These are phyloP conservation scores for Lentinus tigrinus DNA, from an alignment of 768 basidiomycete species.

Conservation along the genomic window DNA sequence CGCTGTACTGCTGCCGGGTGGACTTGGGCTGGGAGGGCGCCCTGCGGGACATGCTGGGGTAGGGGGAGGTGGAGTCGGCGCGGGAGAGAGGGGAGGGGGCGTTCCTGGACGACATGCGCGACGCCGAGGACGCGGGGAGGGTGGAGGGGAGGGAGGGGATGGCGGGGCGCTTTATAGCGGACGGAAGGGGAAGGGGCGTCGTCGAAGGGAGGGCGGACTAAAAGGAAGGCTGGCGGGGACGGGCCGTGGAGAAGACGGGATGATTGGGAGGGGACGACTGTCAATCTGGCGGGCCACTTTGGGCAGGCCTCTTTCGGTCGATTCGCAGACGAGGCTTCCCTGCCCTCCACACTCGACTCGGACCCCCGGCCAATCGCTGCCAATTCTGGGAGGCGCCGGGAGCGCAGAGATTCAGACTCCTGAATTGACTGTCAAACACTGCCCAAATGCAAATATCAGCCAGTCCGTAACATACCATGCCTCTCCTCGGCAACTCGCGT, in stretches of 20 bases:
- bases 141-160: background rate
- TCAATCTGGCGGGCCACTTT: background rate
- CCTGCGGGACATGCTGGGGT: slow-evolving; percentile 15
- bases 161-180: slow-evolving; percentile 14
- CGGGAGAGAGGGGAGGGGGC: slow-evolving; percentile 19
- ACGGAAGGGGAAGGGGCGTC: slow-evolving; percentile 12
- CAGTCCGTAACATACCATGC: slow-evolving; percentile 9
- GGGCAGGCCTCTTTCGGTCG: slow-evolving; percentile 10
- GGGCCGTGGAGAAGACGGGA: slow-evolving; percentile 11
- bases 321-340: slow-evolving; percentile 18
- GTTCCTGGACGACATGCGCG: slow-evolving; percentile 54
- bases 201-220: slow-evolving; percentile 17
- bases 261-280: background rate
- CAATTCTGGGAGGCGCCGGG: slow-evolving; percentile 4
- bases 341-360: slow-evolving; percentile 9
- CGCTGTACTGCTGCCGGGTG: slow-evolving; percentile 25
- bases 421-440: slow-evolving; percentile 4
- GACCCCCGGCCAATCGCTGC: slow-evolving; percentile 6
- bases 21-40: slow-evolving; percentile 27
- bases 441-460: too few species aligned
- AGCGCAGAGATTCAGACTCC: slow-evolving; percentile 3
- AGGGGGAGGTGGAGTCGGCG: slow-evolving; percentile 20
- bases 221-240: slow-evolving; percentile 17
- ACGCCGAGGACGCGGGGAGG: slow-evolving; percentile 26
- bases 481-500: background rate